A percentile compares a stretch with the other conserved stretches of the same genome.
Conservation (phyloP, 768 basidiomycete species). For the Hypholoma sublateritium region DNA sequence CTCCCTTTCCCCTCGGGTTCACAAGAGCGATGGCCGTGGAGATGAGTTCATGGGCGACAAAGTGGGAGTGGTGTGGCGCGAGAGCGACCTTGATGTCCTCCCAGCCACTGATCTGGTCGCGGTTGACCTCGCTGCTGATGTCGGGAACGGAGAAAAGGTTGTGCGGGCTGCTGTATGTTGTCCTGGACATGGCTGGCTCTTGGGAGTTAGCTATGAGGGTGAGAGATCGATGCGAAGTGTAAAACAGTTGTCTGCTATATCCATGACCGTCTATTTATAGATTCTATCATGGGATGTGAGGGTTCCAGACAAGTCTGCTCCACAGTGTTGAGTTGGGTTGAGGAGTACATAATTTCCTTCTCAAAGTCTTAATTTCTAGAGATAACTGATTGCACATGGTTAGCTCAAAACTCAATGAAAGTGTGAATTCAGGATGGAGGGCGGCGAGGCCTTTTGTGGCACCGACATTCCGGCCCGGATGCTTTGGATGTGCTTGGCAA, state of each 20-base stretch:
- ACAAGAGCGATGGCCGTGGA: constrained; percentile 44
- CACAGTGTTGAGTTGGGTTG: too few species aligned
- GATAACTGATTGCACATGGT: too few species aligned
- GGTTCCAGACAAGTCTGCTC: not conserved
- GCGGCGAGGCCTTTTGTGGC: too few species aligned
- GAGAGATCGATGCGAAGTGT: constrained; percentile 7
- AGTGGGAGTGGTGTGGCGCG: constrained; percentile 38
- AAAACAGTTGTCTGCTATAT: not conserved
- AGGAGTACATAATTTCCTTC: too few species aligned
- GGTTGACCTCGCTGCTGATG: constrained; percentile 19
- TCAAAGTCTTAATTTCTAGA: too few species aligned
- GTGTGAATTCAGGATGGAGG: too few species aligned
- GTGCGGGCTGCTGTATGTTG: constrained; percentile 22
- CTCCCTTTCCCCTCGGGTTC: constrained; percentile 47
- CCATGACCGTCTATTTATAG: constrained; percentile 4
- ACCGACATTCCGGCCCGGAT: too few species aligned
- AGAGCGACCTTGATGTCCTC: constrained; percentile 29
- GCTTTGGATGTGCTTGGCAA: too few species aligned
- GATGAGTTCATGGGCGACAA: constrained; percentile 42
- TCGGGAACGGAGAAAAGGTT: constrained; percentile 30
- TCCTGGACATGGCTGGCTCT: constrained; percentile 6
- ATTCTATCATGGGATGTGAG: not conserved
- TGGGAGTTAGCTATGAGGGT: not conserved
- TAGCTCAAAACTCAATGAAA: too few species aligned
- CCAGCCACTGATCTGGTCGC: constrained; percentile 14